A percentile compares a stretch with the other conserved stretches of the same genome.
phyloP scores from a whole-genome alignment of 257 asterid species.

The Rehmannia glutinosa region DNA sequence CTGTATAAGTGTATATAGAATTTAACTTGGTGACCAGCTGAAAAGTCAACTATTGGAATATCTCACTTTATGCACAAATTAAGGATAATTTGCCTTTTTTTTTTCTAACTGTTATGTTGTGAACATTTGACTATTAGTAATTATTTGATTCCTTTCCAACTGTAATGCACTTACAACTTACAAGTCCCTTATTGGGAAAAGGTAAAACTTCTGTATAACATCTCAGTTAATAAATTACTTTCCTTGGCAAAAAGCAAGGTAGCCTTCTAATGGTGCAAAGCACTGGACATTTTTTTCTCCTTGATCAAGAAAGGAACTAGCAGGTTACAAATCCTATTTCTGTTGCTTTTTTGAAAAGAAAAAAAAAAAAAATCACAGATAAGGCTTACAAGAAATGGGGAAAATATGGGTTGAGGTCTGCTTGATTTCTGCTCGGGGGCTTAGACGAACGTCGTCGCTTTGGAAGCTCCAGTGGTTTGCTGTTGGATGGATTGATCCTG shows the following conservation, averaged over 20 bases:
- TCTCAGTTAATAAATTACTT: slow-evolving; percentile 14
- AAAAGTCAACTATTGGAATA: too few species aligned
- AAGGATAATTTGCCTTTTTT: neutral
- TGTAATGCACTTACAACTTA: slow-evolving; percentile 24
- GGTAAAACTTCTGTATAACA: slow-evolving; percentile 4
- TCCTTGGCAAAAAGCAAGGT: slow-evolving; percentile 32
- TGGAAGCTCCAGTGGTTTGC: slow-evolving; percentile 86
- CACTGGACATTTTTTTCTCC: slow-evolving; percentile 16
- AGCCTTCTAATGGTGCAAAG: slow-evolving; percentile 25
- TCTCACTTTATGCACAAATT: slow-evolving; percentile 1
- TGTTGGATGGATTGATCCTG: slow-evolving; percentile 77
- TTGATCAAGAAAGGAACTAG: slow-evolving; percentile 34
- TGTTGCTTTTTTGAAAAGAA: slow-evolving; percentile 9
- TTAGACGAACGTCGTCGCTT: slow-evolving; percentile 46
- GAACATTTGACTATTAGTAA: slow-evolving; percentile 35
- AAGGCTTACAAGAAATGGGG: slow-evolving; percentile 34
- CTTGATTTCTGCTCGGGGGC: slow-evolving; percentile 74
- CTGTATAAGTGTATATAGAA: too few species aligned
- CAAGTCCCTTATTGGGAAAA: neutral
- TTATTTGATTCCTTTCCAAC: slow-evolving; percentile 34
- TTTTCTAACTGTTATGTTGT: slow-evolving; percentile 11
- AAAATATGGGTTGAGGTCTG: slow-evolving; percentile 72
- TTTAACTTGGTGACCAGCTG: too few species aligned
- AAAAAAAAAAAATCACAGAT: too few species aligned
- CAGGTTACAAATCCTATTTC: slow-evolving; percentile 11